Base-by-base conservation (phyloP, 108 stramenopile genomes). In the Pseudonitzschia pungens region DNA sequence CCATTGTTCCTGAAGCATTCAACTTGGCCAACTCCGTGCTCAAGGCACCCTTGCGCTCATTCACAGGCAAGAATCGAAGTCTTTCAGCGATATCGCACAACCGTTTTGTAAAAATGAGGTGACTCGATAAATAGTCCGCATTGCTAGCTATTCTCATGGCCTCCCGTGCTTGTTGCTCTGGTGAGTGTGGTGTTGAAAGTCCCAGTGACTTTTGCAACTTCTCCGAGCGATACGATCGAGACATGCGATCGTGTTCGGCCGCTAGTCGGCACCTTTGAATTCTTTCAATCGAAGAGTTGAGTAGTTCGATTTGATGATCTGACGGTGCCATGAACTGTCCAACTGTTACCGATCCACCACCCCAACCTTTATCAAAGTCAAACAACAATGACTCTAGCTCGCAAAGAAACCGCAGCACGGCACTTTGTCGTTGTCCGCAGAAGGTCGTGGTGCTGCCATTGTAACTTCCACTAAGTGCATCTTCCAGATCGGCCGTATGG, bases 61-160 rank as follows among this genome's bases (percentile, higher is more conserved):
- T 70, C n/a, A 87, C 70, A 11, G 89, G 86, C 71, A 86, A 79
- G 69, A 86, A 89, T 27, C 88, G 77, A 29, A 94, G 73, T 54
- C 83, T 90, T 58, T 90, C 89, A 14, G 93, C 93, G 77, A 92
- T 87, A 70, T 94, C 93, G 33, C 91, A 86, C 12, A 94, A 53
- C 68, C 88, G 83, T 48, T 87, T 87, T 26, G 89, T 87, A 77
- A 90, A 94, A 31, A 73, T 69, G 20, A 92, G 72, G 65, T 94
- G 93, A 7, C 82, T 82, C n/a, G 93, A 89, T 36, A 90, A 86
- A 69, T 94, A 94, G 41, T 90, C 88, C 2, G 93, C 93, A 81
- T 90, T 89, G 65, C 75, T 83, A 40, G 90, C 87, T 77, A 94
- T 86, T 24, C 80, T 62, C 51, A 84, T 45, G 42, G 74, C 80